A percentile compares a stretch with the other conserved stretches of the same genome.
Evolutionary conservation across 352 stramenopile genomes (phyloP).

Genomic region (Blastocystis sp.): DNA sequence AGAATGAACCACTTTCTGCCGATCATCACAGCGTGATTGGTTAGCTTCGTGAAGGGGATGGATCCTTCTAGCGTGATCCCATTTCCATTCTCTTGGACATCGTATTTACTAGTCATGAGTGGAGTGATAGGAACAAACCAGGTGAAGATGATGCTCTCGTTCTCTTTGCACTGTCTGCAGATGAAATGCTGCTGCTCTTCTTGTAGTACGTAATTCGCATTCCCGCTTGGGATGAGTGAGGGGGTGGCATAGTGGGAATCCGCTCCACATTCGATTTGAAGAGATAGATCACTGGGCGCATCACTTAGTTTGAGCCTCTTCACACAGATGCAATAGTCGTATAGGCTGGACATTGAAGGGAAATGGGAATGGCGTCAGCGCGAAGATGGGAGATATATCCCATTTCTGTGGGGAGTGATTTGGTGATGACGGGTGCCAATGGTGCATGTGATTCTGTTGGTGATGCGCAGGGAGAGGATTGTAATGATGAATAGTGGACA

Average conservation of each 20-base stretch:
- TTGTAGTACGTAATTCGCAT: background rate
- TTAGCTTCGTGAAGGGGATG: background rate
- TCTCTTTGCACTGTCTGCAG: background rate
- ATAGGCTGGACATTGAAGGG: too few relatives aligned
- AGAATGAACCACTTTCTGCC: background rate
- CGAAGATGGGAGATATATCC: too few relatives aligned
- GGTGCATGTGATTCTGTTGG: too few relatives aligned
- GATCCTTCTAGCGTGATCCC: background rate
- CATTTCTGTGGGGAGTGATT: too few relatives aligned
- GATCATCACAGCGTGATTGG: background rate
- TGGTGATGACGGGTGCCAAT: too few relatives aligned
- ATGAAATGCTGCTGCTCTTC: background rate
- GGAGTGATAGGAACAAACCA: background rate
- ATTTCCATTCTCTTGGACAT: background rate
- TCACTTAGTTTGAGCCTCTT: too few relatives aligned
- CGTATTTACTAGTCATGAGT: background rate
- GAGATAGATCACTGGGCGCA: background rate
- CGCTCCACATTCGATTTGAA: conserved; percentile 1
- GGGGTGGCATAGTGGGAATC: too few relatives aligned
- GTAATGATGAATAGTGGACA: too few relatives aligned
- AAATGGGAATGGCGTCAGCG: too few relatives aligned
- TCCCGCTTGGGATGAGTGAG: too few relatives aligned
- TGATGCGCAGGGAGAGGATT: too few relatives aligned
- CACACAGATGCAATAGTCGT: too few relatives aligned
- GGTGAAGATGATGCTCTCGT: background rate